Conservation (phyloP, 306 rosid species). For the Lagenaria siceraria region DNA sequence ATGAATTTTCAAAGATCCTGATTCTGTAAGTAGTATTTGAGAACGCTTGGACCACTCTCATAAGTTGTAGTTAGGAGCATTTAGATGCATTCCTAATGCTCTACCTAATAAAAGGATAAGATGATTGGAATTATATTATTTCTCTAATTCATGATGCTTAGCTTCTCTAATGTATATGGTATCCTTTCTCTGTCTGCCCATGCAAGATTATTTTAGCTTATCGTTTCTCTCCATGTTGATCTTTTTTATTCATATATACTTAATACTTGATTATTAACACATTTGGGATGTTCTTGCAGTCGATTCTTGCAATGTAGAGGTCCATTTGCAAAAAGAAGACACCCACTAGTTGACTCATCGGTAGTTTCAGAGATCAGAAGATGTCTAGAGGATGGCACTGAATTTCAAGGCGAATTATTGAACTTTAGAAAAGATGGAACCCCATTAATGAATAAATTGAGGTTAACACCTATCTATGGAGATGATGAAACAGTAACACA, state of each 20-base stretch:
- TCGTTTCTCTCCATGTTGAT: not conserved
- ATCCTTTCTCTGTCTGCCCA: not conserved
- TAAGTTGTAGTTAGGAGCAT: not conserved
- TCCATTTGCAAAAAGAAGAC: constrained; percentile 96
- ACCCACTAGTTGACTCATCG: constrained; percentile 76
- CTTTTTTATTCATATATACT: not conserved
- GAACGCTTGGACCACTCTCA: not conserved
- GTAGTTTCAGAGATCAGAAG: constrained; percentile 81
- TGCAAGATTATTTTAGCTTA: constrained; percentile 7
- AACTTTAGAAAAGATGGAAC: constrained; percentile 98
- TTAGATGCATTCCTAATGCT: not conserved
- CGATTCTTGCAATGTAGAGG: constrained; percentile 99
- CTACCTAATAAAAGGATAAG: not conserved
- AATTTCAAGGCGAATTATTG: constrained; percentile 91
- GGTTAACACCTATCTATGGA: constrained; percentile 84
- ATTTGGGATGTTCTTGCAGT: constrained; percentile 40
- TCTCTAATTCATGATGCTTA: not conserved
- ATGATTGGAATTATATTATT: not conserved
- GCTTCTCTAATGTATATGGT: not conserved
- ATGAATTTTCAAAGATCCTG: not conserved
- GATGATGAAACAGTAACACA: constrained; percentile 86
- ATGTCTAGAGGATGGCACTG: constrained; percentile 82
- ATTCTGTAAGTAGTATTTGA: not conserved
- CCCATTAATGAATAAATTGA: constrained; percentile 90
- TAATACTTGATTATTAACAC: constrained; percentile 15